These are phyloP conservation scores for Marasmius oreades DNA, from an alignment of 1,284 basidiomycete genomes.

Conservation along the genomic window DNA sequence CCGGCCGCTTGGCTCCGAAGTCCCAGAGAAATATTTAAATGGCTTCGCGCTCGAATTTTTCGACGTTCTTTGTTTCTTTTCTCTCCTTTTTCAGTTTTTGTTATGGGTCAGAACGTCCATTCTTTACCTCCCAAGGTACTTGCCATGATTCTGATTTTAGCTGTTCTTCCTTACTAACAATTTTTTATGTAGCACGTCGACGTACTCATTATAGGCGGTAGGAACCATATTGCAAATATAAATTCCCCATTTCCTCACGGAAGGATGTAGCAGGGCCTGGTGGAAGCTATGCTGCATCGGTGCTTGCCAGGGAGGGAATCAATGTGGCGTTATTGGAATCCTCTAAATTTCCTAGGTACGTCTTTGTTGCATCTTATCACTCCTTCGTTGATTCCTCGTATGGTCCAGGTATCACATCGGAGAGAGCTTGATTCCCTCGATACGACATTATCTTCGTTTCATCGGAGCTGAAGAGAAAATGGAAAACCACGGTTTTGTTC, in stretches of 20 bases:
- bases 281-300: conserved; percentile 69
- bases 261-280: conserved; percentile 49
- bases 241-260: conserved; percentile 16
- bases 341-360: conserved; percentile 61
- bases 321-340: conserved; percentile 67
- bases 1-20: neutral
- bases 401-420: conserved; percentile 56
- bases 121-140: neutral
- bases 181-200: conserved; percentile 5
- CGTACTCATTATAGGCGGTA: conserved; percentile 53
- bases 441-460: conserved; percentile 55
- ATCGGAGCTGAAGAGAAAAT: conserved; percentile 58
- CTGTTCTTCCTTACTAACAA: neutral
- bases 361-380: neutral
- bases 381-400: neutral
- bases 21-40: neutral
- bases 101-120: neutral
- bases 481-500: conserved; percentile 46
- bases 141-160: neutral
- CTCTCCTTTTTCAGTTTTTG: neutral
- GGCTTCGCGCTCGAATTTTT: neutral
- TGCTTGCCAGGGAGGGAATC: conserved; percentile 66
- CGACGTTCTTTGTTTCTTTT: neutral
- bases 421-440: conserved; percentile 61
- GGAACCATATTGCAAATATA: neutral